phyloP scores from a whole-genome alignment of 306 rosid species.

The Castanea sativa region DNA sequence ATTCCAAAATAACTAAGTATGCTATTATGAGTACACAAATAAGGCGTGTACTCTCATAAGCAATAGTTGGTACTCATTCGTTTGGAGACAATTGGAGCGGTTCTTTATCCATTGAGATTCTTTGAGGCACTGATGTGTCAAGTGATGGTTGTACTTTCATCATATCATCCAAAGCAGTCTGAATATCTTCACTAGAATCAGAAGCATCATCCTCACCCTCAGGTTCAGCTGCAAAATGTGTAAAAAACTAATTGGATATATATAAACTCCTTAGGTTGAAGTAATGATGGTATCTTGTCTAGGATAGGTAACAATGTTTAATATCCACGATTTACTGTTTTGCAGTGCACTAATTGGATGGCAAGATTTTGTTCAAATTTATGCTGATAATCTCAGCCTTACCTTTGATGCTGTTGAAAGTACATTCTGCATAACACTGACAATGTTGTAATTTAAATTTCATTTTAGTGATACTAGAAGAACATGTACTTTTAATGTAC shows the following conservation, averaged over 20 bases:
- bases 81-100: constrained; percentile 47
- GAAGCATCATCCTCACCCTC: constrained; percentile 13
- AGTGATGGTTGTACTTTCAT: constrained; percentile 11
- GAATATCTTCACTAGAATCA: background rate
- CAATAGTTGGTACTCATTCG: constrained; percentile 48
- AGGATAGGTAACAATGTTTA: too few relatives aligned
- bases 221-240: constrained; percentile 25
- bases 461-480: too few relatives aligned
- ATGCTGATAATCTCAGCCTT: too few relatives aligned
- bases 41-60: constrained; percentile 57
- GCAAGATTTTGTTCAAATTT: too few relatives aligned
- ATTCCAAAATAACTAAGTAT: constrained; percentile 40
- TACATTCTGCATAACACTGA: too few relatives aligned
- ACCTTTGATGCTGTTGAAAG: too few relatives aligned
- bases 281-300: too few relatives aligned
- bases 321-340: too few relatives aligned
- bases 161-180: background rate
- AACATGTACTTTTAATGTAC: too few relatives aligned
- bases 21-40: constrained; percentile 51
- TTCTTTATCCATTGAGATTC: constrained; percentile 1
- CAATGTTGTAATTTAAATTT: too few relatives aligned
- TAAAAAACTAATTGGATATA: background rate
- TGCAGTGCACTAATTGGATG: too few relatives aligned
- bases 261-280: background rate
- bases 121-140: constrained; percentile 1